Base-by-base conservation (phyloP, 2,329 filamentous ascomycete genomes). In the Colletotrichum liriopes region DNA sequence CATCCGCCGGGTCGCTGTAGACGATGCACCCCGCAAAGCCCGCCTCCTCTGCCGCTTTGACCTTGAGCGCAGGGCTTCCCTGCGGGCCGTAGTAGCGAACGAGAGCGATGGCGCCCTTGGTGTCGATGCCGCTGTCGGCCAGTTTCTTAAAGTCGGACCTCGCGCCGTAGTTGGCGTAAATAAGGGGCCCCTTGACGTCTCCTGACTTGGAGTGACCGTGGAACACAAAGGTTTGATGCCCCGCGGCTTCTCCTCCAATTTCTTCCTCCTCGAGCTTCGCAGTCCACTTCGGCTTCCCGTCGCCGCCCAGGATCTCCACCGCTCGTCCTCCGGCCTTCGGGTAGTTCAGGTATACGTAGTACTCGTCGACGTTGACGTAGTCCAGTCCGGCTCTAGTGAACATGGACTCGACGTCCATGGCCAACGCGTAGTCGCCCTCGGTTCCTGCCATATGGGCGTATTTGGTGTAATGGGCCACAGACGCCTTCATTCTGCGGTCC, bases 391-490 rank as follows among this genome's bases (percentile, higher is more conserved):
- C 91, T 62, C 87, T 88, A 75, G 85, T 84, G 82, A 98, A 98
- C 80, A 93, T 89, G 77, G 91, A 91, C 81, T 95, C 89, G 66
- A 98, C 90, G 85, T 95, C 97, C 84, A 94, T 89, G 9, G 94
- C 96, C 66, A 97, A 87, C 56, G 93, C 93, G 77, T 93, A 95
- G 83, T 97, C 96, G 59, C 96, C 96, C 83, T 98, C 93, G 3
- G 95, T 97, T n/a, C 96, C 96, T 2, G 94, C 96, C 74, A 98
- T 88, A 81, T 98, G 96, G 73, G 96, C 93, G 79, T 94, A 98
- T 67, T 89, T 89, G 5, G 94, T 96, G 74, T 96, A 91, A 78
- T 95, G 93, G 77, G 89, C 86, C 72, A 98, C 84, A 70, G 93
- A 93, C 51, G 93, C 91, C 74, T 91, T 89, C 80, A 96, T 93